These are phyloP conservation scores for Eremothecium sinecaudum DNA, from an alignment of 1,139 yeast genomes.

Conservation along the genomic window DNA sequence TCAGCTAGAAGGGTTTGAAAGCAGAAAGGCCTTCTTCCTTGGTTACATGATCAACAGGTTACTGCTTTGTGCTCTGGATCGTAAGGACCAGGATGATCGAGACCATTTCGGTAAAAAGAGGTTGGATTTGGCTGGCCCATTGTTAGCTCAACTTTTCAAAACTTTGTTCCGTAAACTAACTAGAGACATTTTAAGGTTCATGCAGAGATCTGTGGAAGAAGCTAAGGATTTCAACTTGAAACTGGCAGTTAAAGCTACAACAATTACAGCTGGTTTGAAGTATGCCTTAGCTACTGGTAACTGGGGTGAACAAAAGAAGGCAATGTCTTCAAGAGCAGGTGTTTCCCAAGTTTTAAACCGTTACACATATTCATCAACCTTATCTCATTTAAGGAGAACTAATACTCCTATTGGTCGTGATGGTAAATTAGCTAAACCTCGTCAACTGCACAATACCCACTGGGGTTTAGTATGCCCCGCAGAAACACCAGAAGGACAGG, in stretches of 20 bases:
- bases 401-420: slow-evolving; percentile 98
- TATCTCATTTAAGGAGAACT: slow-evolving; percentile 96
- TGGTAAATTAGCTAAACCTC: slow-evolving; percentile 95
- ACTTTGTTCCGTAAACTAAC: slow-evolving; percentile 88
- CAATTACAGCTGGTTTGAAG: slow-evolving; percentile 93
- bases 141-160: slow-evolving; percentile 89
- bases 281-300: slow-evolving; percentile 98
- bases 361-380: slow-evolving; percentile 93
- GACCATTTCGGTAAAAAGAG: slow-evolving; percentile 98
- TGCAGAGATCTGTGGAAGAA: slow-evolving; percentile 98
- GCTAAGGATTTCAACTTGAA: slow-evolving; percentile 94
- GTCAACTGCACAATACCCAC: slow-evolving; percentile 97
- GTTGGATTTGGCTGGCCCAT: slow-evolving; percentile 96
- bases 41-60: slow-evolving; percentile 97
- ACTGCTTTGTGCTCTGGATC: slow-evolving; percentile 87
- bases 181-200: slow-evolving; percentile 89
- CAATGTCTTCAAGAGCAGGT: slow-evolving; percentile 98
- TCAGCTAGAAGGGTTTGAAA: slow-evolving; percentile 93
- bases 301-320: slow-evolving; percentile 99
- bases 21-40: slow-evolving; percentile 90
- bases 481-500: slow-evolving; percentile 99
- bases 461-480: slow-evolving; percentile 99
- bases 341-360: slow-evolving; percentile 97
- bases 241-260: slow-evolving; percentile 91
- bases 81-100: slow-evolving; percentile 98